phyloP scores from a whole-genome alignment of 1,284 basidiomycete species.

The Apiotrichum siamense region DNA sequence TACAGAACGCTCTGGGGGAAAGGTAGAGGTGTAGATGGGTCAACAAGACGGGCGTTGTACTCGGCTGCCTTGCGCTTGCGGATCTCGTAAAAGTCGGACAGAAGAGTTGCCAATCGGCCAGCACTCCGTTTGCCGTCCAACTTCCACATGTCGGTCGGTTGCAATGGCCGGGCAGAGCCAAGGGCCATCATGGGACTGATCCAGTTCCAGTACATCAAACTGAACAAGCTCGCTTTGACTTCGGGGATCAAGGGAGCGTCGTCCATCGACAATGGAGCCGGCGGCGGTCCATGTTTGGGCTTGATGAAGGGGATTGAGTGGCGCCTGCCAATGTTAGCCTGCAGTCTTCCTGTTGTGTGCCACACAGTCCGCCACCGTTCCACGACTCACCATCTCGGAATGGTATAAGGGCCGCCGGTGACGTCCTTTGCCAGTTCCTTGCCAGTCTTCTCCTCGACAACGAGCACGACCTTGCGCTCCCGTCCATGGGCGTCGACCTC shows the following conservation, averaged over 20 bases:
- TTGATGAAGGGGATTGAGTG: constrained; percentile 46
- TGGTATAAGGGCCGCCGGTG: constrained; percentile 37
- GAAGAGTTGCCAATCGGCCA: constrained; percentile 58
- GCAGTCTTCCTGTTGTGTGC: constrained; percentile 1
- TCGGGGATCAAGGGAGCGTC: constrained; percentile 55
- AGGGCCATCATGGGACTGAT: constrained; percentile 61
- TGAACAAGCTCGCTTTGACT: constrained; percentile 52
- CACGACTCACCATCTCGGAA: constrained; percentile 39
- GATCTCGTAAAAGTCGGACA: constrained; percentile 61
- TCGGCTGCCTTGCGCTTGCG: constrained; percentile 57
- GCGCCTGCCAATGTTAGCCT: constrained; percentile 33
- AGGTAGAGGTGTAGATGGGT: constrained; percentile 33
- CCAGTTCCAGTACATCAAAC: constrained; percentile 62
- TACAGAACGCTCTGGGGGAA: constrained; percentile 25
- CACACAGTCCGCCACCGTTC: not conserved
- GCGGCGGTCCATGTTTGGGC: constrained; percentile 48
- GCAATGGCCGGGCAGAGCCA: constrained; percentile 62
- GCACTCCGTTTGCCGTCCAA: constrained; percentile 56
- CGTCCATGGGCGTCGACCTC: constrained; percentile 23
- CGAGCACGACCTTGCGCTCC: constrained; percentile 37
- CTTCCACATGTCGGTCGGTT: constrained; percentile 77
- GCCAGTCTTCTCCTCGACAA: constrained; percentile 37
- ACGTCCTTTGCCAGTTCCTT: constrained; percentile 35
- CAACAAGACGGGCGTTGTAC: constrained; percentile 62
- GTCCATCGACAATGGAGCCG: constrained; percentile 54